A percentile compares a stretch with the other conserved stretches of the same genome.
Evolutionary conservation across 2,329 filamentous ascomycete genomes (phyloP).

Genomic region (Penicillium sclerotigenum): DNA sequence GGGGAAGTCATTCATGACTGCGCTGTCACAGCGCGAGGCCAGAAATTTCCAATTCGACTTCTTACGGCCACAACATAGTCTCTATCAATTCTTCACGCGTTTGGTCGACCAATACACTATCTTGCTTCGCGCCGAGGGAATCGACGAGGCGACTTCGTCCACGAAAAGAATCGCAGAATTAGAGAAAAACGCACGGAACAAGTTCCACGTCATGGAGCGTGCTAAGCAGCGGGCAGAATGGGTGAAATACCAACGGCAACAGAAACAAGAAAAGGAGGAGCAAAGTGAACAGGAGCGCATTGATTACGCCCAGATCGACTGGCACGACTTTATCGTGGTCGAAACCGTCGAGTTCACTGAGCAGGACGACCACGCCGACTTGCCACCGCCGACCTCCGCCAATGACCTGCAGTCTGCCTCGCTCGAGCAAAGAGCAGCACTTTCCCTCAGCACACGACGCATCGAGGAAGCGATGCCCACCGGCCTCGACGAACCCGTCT

Average conservation of each 20-base stretch:
- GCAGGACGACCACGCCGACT: slow-evolving; percentile 76
- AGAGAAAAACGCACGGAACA: slow-evolving; percentile 71
- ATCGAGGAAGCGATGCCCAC: slow-evolving; percentile 95
- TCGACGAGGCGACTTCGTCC: slow-evolving; percentile 68
- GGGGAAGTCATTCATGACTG: slow-evolving; percentile 86
- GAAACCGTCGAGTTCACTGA: slow-evolving; percentile 93
- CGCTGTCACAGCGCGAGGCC: slow-evolving; percentile 80
- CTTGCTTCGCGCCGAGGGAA: slow-evolving; percentile 65
- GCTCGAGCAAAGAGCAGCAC: slow-evolving; percentile 88
- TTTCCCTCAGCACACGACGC: slow-evolving; percentile 76
- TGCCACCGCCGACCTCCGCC: slow-evolving; percentile 84
- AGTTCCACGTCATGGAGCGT: slow-evolving; percentile 72
- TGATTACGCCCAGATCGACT: slow-evolving; percentile 83
- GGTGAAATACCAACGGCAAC: slow-evolving; percentile 75
- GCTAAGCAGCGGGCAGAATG: slow-evolving; percentile 86
- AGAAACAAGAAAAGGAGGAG: slow-evolving; percentile 86
- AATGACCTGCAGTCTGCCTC: slow-evolving; percentile 92
- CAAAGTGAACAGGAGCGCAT: slow-evolving; percentile 77
- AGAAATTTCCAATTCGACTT: slow-evolving; percentile 96
- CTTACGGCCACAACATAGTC: slow-evolving; percentile 87
- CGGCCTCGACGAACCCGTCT: slow-evolving; percentile 58
- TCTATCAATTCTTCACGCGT: slow-evolving; percentile 92
- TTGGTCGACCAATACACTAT: slow-evolving; percentile 91
- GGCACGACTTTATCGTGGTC: slow-evolving; percentile 95
- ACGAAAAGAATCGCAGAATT: slow-evolving; percentile 70